Evolutionary conservation across 768 basidiomycete genomes (phyloP).

Genomic region (Tylopilus felleus): DNA sequence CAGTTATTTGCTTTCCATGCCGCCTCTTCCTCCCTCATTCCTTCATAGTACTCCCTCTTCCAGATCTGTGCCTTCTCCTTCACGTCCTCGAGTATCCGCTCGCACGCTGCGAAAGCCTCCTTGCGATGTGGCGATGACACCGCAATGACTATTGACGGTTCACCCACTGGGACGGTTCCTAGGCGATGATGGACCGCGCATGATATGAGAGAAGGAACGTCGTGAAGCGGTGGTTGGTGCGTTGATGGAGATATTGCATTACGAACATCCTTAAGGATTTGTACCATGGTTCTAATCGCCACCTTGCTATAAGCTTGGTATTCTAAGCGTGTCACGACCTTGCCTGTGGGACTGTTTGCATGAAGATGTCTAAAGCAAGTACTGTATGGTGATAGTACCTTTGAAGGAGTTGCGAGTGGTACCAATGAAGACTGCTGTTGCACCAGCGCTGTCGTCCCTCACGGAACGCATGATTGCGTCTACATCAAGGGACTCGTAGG

Average conservation of each 20-base stretch:
- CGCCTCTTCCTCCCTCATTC: slow-evolving; percentile 55
- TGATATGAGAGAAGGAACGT: slow-evolving; percentile 43
- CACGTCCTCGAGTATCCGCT: slow-evolving; percentile 81
- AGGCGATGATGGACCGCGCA: slow-evolving; percentile 74
- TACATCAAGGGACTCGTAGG: slow-evolving; percentile 56
- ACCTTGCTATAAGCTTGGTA: slow-evolving; percentile 83
- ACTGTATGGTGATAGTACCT: slow-evolving; percentile 41
- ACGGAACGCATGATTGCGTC: slow-evolving; percentile 60
- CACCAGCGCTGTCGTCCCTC: slow-evolving; percentile 62
- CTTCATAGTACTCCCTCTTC: slow-evolving; percentile 88
- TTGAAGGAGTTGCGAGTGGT: slow-evolving; percentile 84
- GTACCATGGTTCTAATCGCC: slow-evolving; percentile 72
- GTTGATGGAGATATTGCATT: slow-evolving; percentile 41
- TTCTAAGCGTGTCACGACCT: slow-evolving; percentile 66
- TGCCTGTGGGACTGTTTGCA: slow-evolving; percentile 43
- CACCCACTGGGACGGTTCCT: slow-evolving; percentile 72
- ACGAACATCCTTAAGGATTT: slow-evolving; percentile 51
- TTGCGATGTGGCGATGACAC: slow-evolving; percentile 82
- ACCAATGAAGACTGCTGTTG: slow-evolving; percentile 74
- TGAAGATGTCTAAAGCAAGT: neutral
- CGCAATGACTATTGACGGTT: slow-evolving; percentile 81
- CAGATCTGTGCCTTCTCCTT: slow-evolving; percentile 84
- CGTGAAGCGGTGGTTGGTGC: slow-evolving; percentile 31
- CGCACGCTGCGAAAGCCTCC: slow-evolving; percentile 77
- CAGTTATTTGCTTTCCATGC: slow-evolving; percentile 65